Base-by-base conservation (phyloP, 495 filamentous ascomycete genomes). In the Penicillium malachiteum region DNA sequence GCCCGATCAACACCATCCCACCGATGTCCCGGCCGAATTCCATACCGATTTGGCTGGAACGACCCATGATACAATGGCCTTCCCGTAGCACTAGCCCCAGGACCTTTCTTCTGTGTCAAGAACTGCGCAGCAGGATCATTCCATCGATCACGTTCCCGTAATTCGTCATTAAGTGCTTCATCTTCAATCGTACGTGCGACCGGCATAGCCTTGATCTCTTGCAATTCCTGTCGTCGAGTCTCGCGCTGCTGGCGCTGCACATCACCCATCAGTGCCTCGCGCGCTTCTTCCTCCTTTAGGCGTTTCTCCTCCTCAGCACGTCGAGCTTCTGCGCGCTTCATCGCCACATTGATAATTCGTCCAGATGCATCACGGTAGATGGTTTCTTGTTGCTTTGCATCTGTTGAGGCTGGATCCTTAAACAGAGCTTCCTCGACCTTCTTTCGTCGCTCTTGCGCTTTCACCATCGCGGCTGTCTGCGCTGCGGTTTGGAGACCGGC, bases 1-100 rank as follows among this genome's bases (percentile, higher is more conserved):
- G 87, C 79, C 59, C 94, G 78, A 82, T 98, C 95, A 39, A 98
- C 95, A 12, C 95, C 95, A 83, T 99, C 94, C 94, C 94, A 99
- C 62, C 87, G 74, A 76, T 96, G 87, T 7, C 94, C 95, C 3
- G 94, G 94, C 57, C 86, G 74, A 57, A 97, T 97, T 14, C 90
- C 89, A 80, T 96, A 97, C 52, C 94, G 81, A 84, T 99, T 99
- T 56, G 94, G 94, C 71, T 84, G 73, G 50, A 85, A 88, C 0
- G 85, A 76, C 0, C 93, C 94, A 57, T 84, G 75, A 70, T 97
- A 99, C 17, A 91, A 63, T 46, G 90, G 90, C 62, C 79, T 86
- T 39, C 90, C 87, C 10, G 81, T 83, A 21, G 66, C 65, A 70
- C 81, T 82, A 35, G 66, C 63, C 0, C 61, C 67, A 0, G 63